Base-by-base conservation (phyloP, 352 stramenopile species). In the Phytopythium chamaehyphon region DNA sequence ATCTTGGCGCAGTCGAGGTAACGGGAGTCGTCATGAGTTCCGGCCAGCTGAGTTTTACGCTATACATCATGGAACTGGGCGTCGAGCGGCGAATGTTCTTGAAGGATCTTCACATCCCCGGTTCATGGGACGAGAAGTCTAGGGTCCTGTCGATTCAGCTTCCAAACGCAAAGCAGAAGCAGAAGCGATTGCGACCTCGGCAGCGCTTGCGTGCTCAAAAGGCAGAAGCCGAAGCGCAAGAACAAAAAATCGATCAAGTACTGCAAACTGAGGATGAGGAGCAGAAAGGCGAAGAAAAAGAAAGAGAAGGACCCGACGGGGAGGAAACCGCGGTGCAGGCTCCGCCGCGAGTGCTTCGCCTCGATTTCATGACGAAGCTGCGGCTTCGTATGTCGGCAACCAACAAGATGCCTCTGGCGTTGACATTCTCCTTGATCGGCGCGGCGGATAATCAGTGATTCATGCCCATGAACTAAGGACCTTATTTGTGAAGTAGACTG, bases 11-110 rank as follows among this genome's bases (percentile, higher is more conserved):
- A 39, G 48, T 90, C 9, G 69, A 81, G 33, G 76, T 86, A 14
- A 88, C 76, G 19, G 84, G 74, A 18, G 66, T 85, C 21, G 69
- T 95, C n/a, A 60, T 93, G 36, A 88, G 78, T 48, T 68, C 76
- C 44, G 83, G 86, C 5, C 66, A 74, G 42, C 76, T 83, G 53
- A 92, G 77, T 47, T 92, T 93, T 46, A 94, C 83, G 1, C 62
- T 93, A 22, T 78, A 90, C 46, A 70, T 96, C 33, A 40, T 76
- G 26, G 79, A 87, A 40, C 67, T 91, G 47, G 83, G 86, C 1
- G 56, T 92, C 15, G 83, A 93, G 59, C 68, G 86, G 33, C 72
- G 78, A 7, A 42, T 92, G 15, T 77, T 86, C 38, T 53, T 90
- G 5, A 68, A 71, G 18, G 59, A 83, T 24, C 39, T 73, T 3